Evolutionary conservation across 148 eudicot genomes (phyloP).

Genomic region (Chenopodium quinoa): DNA sequence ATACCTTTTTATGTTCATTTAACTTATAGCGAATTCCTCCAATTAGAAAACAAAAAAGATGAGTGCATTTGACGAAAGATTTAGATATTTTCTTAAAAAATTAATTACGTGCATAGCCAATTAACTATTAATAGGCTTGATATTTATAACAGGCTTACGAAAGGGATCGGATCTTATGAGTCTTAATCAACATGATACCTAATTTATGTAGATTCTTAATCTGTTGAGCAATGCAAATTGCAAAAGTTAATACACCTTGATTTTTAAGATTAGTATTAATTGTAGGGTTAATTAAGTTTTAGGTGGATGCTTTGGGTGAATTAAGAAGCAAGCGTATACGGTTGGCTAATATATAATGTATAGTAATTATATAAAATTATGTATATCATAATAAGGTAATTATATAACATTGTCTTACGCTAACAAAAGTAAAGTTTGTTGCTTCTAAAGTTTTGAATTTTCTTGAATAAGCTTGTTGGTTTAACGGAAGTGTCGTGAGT

Average conservation of each 20-base stretch:
- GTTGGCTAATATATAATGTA: constrained; percentile 8
- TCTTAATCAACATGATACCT: constrained; percentile 25
- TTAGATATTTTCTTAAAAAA: background rate
- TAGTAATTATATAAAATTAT: constrained; percentile 2
- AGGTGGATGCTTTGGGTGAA: background rate
- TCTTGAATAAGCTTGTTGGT: background rate
- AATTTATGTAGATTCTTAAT: constrained; percentile 16
- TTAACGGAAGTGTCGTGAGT: background rate
- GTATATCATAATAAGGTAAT: background rate
- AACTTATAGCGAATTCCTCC: background rate
- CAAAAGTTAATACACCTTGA: constrained; percentile 7
- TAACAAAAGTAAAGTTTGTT: background rate
- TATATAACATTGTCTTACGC: background rate
- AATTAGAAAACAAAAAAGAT: background rate
- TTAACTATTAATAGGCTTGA: background rate
- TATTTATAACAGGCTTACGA: background rate
- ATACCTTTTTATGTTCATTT: background rate
- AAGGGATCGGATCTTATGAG: constrained; percentile 18
- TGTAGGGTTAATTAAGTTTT: constrained; percentile 15
- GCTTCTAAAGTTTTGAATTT: background rate
- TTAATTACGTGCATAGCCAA: background rate
- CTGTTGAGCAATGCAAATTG: constrained; percentile 11
- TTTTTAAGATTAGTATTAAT: background rate
- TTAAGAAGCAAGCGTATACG: constrained; percentile 14
- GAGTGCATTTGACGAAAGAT: constrained; percentile 9